Evolutionary conservation across 2,329 filamentous ascomycete genomes (phyloP).

Genomic region (Aureobasidium mangrovei): DNA sequence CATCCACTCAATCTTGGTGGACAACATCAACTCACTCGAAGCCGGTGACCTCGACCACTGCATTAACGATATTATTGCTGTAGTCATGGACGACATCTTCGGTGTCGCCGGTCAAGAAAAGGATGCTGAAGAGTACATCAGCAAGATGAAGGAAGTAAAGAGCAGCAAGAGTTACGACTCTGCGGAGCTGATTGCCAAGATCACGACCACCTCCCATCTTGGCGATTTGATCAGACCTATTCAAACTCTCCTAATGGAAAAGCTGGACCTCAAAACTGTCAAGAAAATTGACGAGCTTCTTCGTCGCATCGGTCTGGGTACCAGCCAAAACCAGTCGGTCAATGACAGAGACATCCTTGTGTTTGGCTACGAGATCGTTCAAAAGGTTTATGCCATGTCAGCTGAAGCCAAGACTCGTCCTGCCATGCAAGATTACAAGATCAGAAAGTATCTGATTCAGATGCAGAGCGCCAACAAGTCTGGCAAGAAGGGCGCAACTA

Average conservation of each 20-base stretch:
- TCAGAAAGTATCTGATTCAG: conserved; percentile 70
- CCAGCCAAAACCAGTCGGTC: conserved; percentile 72
- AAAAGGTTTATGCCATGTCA: conserved; percentile 62
- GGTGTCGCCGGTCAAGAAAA: conserved; percentile 89
- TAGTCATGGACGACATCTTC: conserved; percentile 97
- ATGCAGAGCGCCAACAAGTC: conserved; percentile 66
- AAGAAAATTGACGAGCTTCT: conserved; percentile 88
- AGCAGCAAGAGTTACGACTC: conserved; percentile 97
- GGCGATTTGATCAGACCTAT: conserved; percentile 70
- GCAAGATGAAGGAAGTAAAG: conserved; percentile 95
- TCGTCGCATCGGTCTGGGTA: conserved; percentile 69
- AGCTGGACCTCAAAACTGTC: conserved; percentile 71
- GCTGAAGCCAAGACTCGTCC: conserved; percentile 18
- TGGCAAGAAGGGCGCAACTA: conserved; percentile 60
- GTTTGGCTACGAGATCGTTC: conserved; percentile 91
- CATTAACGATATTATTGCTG: conserved; percentile 62
- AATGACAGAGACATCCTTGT: conserved; percentile 75
- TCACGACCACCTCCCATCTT: conserved; percentile 65
- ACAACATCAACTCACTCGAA: conserved; percentile 60
- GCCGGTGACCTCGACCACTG: conserved; percentile 88
- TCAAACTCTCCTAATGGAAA: conserved; percentile 70
- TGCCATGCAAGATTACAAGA: conserved; percentile 49
- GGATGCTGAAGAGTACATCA: conserved; percentile 90
- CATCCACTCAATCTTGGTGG: conserved; percentile 80
- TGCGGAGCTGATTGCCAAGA: conserved; percentile 84